Percentiles rank a stretch among this genome's conserved stretches.
These are phyloP conservation scores for Leishmania martiniquensis DNA, from an alignment of 208 protist species.

Conservation along the genomic window DNA sequence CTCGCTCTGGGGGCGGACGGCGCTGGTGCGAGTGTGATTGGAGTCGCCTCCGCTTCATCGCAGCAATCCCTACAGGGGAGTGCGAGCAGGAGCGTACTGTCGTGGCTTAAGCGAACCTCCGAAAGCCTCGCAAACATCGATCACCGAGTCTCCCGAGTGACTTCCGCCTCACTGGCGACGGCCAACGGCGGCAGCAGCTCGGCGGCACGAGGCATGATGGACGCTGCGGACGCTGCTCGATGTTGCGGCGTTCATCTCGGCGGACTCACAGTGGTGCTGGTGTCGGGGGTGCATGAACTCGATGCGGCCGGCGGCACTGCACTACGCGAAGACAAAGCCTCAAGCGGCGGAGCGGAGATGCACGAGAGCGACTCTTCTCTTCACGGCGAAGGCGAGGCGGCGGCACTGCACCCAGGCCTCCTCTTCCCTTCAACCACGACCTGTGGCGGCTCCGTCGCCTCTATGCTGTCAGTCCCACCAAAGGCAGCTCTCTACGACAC, in stretches of 20 bases:
- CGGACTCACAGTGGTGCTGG: conserved; percentile 40
- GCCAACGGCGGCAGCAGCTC: conserved; percentile 6
- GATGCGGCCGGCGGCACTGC: neutral
- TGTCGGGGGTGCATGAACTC: conserved; percentile 34
- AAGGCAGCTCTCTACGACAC: conserved; percentile 20
- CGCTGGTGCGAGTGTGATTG: neutral
- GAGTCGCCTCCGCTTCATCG: neutral
- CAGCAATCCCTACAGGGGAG: neutral
- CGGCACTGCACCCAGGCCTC: neutral
- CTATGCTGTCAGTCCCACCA: conserved; percentile 26
- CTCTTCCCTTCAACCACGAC: conserved; percentile 33
- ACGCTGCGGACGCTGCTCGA: conserved; percentile 15
- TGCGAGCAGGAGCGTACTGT: conserved; percentile 3
- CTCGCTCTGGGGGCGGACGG: conserved; percentile 14
- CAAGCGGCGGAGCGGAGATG: neutral
- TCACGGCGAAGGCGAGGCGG: neutral
- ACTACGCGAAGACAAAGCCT: neutral
- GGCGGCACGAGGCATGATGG: conserved; percentile 12
- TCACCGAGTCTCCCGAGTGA: conserved; percentile 14
- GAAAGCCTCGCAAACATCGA: conserved; percentile 27
- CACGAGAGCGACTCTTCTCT: neutral
- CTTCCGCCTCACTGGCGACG: conserved; percentile 7
- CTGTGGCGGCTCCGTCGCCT: conserved; percentile 27
- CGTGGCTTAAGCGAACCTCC: conserved; percentile 12
- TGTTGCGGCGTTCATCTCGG: conserved; percentile 38